Evolutionary conservation across 805 yeast genomes (phyloP).

Genomic region (Candida stauntonica): DNA sequence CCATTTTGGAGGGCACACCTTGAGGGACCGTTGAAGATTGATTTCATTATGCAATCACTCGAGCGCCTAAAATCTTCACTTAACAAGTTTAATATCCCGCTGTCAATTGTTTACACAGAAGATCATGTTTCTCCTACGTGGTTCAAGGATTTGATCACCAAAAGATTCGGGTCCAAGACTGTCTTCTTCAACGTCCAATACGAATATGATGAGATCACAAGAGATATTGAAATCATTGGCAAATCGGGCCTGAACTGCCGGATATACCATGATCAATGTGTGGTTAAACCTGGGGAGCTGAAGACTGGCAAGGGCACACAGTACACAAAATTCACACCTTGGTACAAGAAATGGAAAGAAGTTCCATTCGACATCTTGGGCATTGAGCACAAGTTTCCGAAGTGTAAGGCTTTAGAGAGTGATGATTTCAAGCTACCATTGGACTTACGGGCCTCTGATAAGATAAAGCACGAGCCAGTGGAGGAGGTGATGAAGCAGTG

Average conservation of each 20-base stretch:
- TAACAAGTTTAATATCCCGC: constrained; percentile 33
- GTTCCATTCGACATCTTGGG: constrained; percentile 2
- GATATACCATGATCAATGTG: constrained; percentile 38
- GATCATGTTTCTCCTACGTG: constrained; percentile 16
- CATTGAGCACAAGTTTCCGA: constrained; percentile 8
- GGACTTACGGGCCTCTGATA: constrained; percentile 16
- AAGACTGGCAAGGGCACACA: constrained; percentile 40
- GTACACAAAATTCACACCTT: constrained; percentile 45
- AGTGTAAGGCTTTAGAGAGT: constrained; percentile 4
- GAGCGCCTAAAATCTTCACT: constrained; percentile 30
- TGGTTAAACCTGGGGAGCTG: constrained; percentile 37
- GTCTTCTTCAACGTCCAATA: constrained; percentile 32
- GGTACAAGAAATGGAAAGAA: constrained; percentile 41
- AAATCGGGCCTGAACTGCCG: constrained; percentile 13
- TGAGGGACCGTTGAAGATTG: constrained; percentile 39
- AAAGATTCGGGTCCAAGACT: constrained; percentile 11
- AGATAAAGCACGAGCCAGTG: constrained; percentile 14
- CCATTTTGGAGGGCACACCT: constrained; percentile 39
- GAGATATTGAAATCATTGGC: constrained; percentile 27
- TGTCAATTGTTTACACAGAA: constrained; percentile 26
- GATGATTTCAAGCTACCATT: constrained; percentile 21
- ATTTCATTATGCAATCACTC: constrained; percentile 35
- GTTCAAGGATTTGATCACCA: constrained; percentile 19
- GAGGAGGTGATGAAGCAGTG: constrained; percentile 18
- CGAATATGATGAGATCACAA: constrained; percentile 32